Evolutionary conservation across 805 yeast genomes (phyloP).

Genomic region (Pichia manshurica): DNA sequence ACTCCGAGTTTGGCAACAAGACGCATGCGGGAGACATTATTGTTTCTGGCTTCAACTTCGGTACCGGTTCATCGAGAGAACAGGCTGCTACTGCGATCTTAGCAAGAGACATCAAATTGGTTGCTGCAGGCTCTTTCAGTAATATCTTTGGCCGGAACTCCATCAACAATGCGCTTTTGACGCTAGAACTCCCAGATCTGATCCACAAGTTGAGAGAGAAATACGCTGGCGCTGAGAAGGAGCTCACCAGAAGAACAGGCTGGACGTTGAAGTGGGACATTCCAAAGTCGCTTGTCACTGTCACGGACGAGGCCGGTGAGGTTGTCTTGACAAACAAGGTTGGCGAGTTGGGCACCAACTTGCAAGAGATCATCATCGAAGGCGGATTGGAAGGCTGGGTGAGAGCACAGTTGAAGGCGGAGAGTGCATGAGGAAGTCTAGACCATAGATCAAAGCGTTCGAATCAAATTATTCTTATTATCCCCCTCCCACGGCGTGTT

Average conservation of each 20-base stretch:
- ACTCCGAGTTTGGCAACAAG: conserved; percentile 75
- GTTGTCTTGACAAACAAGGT: conserved; percentile 77
- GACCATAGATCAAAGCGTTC: too few relatives aligned
- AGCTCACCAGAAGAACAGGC: conserved; percentile 91
- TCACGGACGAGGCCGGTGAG: conserved; percentile 57
- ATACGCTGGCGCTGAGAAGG: conserved; percentile 44
- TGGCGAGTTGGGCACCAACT: conserved; percentile 90
- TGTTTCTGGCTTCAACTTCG: conserved; percentile 90
- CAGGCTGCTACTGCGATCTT: conserved; percentile 98
- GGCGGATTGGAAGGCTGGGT: conserved; percentile 99
- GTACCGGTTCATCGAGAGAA: conserved; percentile 97
- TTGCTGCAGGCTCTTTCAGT: conserved; percentile 96
- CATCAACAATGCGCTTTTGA: conserved; percentile 90
- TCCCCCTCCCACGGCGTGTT: too few relatives aligned
- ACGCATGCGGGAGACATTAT: conserved; percentile 81
- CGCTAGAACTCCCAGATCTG: conserved; percentile 87
- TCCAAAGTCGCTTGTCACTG: conserved; percentile 72
- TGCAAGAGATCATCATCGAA: conserved; percentile 93
- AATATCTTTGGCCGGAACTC: conserved; percentile 94
- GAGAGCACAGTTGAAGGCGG: conserved; percentile 52
- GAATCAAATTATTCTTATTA: neutral
- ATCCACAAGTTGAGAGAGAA: conserved; percentile 69
- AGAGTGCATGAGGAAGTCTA: conserved; percentile 6
- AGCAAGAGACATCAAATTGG: conserved; percentile 87
- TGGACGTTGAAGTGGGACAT: conserved; percentile 93